Conservation (phyloP, 768 basidiomycete genomes). For the Tylopilus plumbeoviolaceoides region DNA sequence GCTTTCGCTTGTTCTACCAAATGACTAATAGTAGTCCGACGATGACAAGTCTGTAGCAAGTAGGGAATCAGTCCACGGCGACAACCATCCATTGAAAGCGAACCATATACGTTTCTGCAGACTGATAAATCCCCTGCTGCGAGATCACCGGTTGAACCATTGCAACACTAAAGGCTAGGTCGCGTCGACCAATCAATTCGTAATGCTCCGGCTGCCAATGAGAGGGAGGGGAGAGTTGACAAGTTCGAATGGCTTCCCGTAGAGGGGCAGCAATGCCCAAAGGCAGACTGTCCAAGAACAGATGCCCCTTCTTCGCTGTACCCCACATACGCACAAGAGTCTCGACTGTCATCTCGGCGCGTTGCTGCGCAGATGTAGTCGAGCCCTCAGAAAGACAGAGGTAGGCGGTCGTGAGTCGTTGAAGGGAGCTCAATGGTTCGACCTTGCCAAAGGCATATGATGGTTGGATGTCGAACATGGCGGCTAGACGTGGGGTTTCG, state of each 20-base stretch:
- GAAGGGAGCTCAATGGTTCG: slow-evolving; percentile 54
- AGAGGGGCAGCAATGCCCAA: slow-evolving; percentile 75
- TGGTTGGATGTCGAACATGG: slow-evolving; percentile 45
- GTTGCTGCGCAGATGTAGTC: slow-evolving; percentile 48
- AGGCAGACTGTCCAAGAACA: slow-evolving; percentile 55
- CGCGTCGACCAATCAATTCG: slow-evolving; percentile 30
- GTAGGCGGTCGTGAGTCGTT: slow-evolving; percentile 54
- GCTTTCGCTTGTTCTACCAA: slow-evolving; percentile 49
- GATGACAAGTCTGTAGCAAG: slow-evolving; percentile 42
- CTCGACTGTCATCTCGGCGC: slow-evolving; percentile 62
- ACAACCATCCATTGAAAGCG: neutral
- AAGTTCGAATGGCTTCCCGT: slow-evolving; percentile 78
- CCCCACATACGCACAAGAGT: slow-evolving; percentile 45
- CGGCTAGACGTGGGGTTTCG: slow-evolving; percentile 43
- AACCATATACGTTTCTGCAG: slow-evolving; percentile 33
- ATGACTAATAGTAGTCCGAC: slow-evolving; percentile 48
- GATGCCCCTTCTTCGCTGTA: slow-evolving; percentile 38
- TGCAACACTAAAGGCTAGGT: slow-evolving; percentile 31
- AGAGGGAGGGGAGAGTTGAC: slow-evolving; percentile 71
- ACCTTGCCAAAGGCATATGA: slow-evolving; percentile 60
- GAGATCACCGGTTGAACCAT: slow-evolving; percentile 28
- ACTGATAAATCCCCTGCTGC: slow-evolving; percentile 29
- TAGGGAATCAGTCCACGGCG: slow-evolving; percentile 6
- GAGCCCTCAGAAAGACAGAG: slow-evolving; percentile 54
- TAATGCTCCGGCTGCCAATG: slow-evolving; percentile 57